Conservation (phyloP, 441 rosid species). For the Populus hybrid region DNA sequence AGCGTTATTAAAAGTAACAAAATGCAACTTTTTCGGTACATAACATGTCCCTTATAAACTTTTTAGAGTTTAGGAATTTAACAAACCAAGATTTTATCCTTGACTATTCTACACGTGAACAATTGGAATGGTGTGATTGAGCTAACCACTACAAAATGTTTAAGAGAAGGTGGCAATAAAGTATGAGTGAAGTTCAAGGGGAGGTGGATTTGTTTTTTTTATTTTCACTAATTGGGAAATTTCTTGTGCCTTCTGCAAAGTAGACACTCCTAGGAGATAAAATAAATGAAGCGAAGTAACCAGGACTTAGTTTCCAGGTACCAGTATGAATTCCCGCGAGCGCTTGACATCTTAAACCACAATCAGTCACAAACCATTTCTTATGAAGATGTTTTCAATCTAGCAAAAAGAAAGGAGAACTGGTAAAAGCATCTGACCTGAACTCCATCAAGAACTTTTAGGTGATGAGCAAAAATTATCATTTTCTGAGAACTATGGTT, state of each 20-base stretch:
- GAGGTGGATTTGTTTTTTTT: neutral
- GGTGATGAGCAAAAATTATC: conserved; percentile 97
- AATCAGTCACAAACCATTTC: neutral
- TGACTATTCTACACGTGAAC: neutral
- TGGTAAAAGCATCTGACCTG: conserved; percentile 52
- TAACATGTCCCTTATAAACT: neutral
- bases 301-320: neutral
- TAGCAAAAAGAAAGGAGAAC: neutral
- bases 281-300: neutral
- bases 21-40: neutral
- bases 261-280: neutral
- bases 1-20: neutral
- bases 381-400: neutral
- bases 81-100: neutral
- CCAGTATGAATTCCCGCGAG: neutral
- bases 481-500: conserved; percentile 54
- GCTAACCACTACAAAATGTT: neutral
- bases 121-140: neutral
- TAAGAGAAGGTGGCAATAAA: neutral
- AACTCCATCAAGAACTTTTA: conserved; percentile 86
- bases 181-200: neutral
- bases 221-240: neutral
- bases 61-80: neutral
- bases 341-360: neutral
- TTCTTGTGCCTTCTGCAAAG: neutral